Evolutionary conservation across 73 alveolate species (phyloP), one percentile per base, ranked within the genome.

Genomic region (Paramecium sexaurelia): DNA sequence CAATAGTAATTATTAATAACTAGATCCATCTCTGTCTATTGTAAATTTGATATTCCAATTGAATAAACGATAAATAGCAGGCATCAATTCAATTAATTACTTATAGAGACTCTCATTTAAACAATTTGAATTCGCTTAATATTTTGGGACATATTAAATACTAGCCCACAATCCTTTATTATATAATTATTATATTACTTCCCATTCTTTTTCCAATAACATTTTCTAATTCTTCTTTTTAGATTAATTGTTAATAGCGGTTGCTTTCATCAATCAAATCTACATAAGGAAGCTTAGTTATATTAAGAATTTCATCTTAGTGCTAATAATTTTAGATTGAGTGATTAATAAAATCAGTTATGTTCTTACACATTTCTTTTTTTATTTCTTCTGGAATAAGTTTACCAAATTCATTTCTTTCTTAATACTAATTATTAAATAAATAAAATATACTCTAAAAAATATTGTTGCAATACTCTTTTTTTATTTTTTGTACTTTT

Each of bases 131-230:
- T 78, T 40, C 5, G 33, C 90, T 78, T 78, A 8, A 29, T 29
- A 78, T 24, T 41, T 24, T 17, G 90, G 90, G 7, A 78, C 90
- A 78, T 78, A 78, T 13, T 20, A 32, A 22, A 78, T 40, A 43
- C 90, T 43, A 2, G 90, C 90, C 90, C 90, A 78, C 22, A 78
- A 41, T 43, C 55, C 90, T 78, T 7, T 9, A 36, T 41, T 10
- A 73, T 73, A 73, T 32, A 0, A 32, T 10, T 8, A 73, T n/a
- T 27, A 26, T 2, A 43, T 22, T 78, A 78, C 90, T 78, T 39
- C 73, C 90, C 73, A 41, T 78, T 22, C 90, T 78, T 45, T 78
- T 24, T 9, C 90, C 90, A 41, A 78, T 78, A 3, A 78, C 55
- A 17, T 78, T 73, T n/a, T 73, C 87, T 10, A 73, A 36, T 36